Base-by-base conservation (phyloP, 2,329 filamentous ascomycete species). In the Microascus cirrosus region DNA sequence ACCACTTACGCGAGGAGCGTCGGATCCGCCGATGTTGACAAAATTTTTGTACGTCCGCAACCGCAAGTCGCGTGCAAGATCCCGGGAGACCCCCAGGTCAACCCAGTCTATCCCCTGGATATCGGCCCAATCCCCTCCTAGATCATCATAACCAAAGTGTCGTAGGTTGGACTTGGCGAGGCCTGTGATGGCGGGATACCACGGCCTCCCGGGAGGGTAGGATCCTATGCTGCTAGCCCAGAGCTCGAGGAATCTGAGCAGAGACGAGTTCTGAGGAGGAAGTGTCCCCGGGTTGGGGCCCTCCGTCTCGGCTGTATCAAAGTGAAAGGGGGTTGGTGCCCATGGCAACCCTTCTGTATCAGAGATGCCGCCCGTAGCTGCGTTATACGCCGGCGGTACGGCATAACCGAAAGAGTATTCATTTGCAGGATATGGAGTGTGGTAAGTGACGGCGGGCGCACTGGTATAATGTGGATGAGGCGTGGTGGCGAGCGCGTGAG, bases 81-180 rank as follows among this genome's bases (percentile, higher is more conserved):
- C 63, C 58, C 81, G 75, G 12, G 74, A 74, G 2, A 82, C 77
- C 1, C 77, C 77, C 61, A 85, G 69, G 13, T 71, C 67, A 1
- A 67, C 62, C 83, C 83, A 86, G 64, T 84, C 68, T 39, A 86
- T 71, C 55, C 82, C 80, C 63, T 86, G 83, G 25, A 84, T 66
- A 63, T 86, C 83, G 59, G 71, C 81, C 53, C 63, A 57, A 54
- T 85, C 80, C 1, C 81, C 82, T n/a, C 71, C 65, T 7, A 86
- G 72, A 56, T 85, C 75, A 6, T 66, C 64, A 60, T 76, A 77
- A 2, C 66, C 60, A 35, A 73, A 63, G 52, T 11, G 5, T 24
- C 45, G n/a, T 22, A 22, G n/a, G 8, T 24, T 22, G 6, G 67
- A 61, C 7, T 63, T 57, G 13, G 53, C 34, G 34, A 32, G 39